phyloP scores from a whole-genome alignment of 306 rosid species.

The Trifolium dubium region DNA sequence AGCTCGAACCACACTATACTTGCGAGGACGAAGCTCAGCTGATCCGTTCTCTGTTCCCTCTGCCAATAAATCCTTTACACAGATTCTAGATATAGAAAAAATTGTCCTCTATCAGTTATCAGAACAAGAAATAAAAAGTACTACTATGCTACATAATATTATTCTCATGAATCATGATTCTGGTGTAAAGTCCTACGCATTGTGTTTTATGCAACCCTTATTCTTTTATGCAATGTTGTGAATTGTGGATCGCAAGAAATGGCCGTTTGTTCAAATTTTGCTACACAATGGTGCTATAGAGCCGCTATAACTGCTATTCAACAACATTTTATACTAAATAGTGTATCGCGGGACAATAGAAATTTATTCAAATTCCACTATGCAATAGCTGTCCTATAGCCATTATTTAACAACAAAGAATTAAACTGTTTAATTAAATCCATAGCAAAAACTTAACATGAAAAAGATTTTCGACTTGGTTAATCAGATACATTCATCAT shows the following conservation, averaged over 20 bases:
- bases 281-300: background rate
- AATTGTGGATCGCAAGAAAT: background rate
- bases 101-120: background rate
- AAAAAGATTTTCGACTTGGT: background rate
- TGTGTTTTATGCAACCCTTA: background rate
- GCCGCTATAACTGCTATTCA: background rate
- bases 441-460: background rate
- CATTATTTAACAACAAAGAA: background rate
- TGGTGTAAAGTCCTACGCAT: conserved; percentile 6
- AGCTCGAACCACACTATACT: conserved; percentile 63
- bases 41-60: conserved; percentile 67
- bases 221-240: background rate
- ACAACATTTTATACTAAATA: background rate
- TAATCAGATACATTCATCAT: background rate
- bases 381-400: background rate
- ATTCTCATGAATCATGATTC: background rate
- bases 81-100: conserved; percentile 37
- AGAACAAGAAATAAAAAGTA: conserved; percentile 1
- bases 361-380: background rate
- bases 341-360: background rate
- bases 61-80: conserved; percentile 63
- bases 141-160: background rate
- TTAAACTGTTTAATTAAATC: conserved; percentile 10
- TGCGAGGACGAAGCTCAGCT: conserved; percentile 55
- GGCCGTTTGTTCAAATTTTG: background rate